These are phyloP conservation scores for Rosellinia necatrix DNA, from an alignment of 2,329 filamentous ascomycete species.

Conservation along the genomic window DNA sequence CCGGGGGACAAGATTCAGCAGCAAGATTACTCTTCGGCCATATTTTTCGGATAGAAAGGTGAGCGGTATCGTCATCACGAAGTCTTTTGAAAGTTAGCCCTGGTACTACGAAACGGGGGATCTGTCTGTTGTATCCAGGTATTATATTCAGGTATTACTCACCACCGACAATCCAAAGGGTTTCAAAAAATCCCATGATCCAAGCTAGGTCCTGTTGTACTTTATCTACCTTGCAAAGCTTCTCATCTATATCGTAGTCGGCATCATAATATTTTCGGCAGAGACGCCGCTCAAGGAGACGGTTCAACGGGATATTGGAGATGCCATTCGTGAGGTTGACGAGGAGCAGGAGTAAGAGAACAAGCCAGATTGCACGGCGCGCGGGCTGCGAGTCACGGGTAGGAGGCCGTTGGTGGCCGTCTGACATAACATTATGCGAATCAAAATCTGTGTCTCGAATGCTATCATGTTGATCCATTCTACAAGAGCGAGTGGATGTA, in stretches of 20 bases:
- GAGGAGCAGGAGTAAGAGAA: conserved; percentile 50
- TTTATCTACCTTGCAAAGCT: conserved; percentile 57
- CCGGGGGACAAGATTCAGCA: conserved; percentile 50
- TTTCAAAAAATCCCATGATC: conserved; percentile 57
- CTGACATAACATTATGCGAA: background rate
- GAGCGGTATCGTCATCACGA: conserved; percentile 54
- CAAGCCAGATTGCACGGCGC: conserved; percentile 28
- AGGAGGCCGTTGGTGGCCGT: background rate
- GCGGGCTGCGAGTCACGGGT: background rate
- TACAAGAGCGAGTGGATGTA: no score
- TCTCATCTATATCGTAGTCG: conserved; percentile 52
- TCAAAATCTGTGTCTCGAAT: background rate
- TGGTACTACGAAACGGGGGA: background rate
- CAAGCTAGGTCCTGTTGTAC: conserved; percentile 57
- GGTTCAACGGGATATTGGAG: conserved; percentile 53
- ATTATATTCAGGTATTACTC: no score
- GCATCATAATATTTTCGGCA: conserved; percentile 55
- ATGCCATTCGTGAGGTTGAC: conserved; percentile 54
- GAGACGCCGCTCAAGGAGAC: conserved; percentile 52
- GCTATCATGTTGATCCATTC: conserved; percentile 22
- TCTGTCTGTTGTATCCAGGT: background rate
- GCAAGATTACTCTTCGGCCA: conserved; percentile 47
- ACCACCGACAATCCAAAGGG: conserved; percentile 55
- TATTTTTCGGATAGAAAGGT: conserved; percentile 51
- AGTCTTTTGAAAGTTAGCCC: conserved; percentile 43